These are phyloP conservation scores for Colletotrichum siamense DNA, from an alignment of 2,329 filamentous ascomycete genomes.

Conservation along the genomic window DNA sequence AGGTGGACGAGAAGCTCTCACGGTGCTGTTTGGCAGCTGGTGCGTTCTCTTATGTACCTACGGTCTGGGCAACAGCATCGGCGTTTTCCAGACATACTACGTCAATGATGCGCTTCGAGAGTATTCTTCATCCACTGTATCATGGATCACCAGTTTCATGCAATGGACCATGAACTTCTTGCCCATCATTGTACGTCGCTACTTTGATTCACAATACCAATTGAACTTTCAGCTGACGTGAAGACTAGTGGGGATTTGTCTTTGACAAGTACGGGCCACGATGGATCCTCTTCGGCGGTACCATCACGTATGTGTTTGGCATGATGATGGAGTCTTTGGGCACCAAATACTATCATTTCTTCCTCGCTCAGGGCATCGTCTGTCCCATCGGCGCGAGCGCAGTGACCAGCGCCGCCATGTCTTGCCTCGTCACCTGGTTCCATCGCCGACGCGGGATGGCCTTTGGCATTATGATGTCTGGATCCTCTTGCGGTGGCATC, in stretches of 20 bases:
- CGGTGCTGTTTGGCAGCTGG: constrained; percentile 55
- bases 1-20: constrained; percentile 62
- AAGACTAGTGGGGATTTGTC: constrained; percentile 47
- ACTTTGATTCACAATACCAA: constrained; percentile 40
- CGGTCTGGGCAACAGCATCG: constrained; percentile 49
- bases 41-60: constrained; percentile 49
- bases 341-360: constrained; percentile 47
- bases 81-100: constrained; percentile 67
- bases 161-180: constrained; percentile 54
- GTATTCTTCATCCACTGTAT: constrained; percentile 56
- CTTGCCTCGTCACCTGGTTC: constrained; percentile 56
- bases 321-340: constrained; percentile 68
- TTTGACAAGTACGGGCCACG: constrained; percentile 71
- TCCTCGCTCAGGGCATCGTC: constrained; percentile 48
- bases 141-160: constrained; percentile 61
- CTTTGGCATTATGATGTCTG: constrained; percentile 57
- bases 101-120: constrained; percentile 49
- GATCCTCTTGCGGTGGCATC: constrained; percentile 59
- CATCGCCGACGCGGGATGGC: constrained; percentile 55
- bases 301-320: constrained; percentile 63
- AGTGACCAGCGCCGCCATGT: constrained; percentile 49
- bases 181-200: constrained; percentile 42
- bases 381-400: constrained; percentile 45
- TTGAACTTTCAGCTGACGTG: not conserved
- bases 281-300: constrained; percentile 59